Conservation (phyloP, 2,329 filamentous ascomycete genomes). For the Exophiala spinifera region DNA sequence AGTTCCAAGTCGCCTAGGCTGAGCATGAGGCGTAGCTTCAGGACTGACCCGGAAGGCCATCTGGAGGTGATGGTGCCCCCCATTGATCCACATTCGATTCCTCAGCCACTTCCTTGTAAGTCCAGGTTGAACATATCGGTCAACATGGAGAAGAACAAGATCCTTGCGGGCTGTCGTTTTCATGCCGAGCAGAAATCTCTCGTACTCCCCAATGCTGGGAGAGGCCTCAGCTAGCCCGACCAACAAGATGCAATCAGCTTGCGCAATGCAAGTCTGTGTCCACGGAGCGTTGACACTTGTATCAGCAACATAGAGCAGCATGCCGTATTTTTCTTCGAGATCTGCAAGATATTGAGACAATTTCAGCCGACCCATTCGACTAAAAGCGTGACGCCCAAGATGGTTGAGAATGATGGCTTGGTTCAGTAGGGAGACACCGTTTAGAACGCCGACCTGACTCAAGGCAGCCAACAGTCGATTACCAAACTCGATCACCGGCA, state of each 20-base stretch:
- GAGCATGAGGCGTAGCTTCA: constrained; percentile 68
- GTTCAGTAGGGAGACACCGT: constrained; percentile 87
- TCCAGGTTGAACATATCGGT: constrained; percentile 81
- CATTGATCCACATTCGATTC: constrained; percentile 96
- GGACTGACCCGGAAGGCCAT: constrained; percentile 80
- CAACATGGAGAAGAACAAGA: constrained; percentile 81
- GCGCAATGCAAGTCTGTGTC: constrained; percentile 96
- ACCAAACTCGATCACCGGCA: constrained; percentile 94
- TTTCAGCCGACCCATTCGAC: constrained; percentile 93
- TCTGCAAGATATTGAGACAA: constrained; percentile 94
- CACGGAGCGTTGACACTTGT: constrained; percentile 96
- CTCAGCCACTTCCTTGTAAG: constrained; percentile 84
- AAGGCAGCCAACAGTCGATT: constrained; percentile 82
- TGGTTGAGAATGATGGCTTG: constrained; percentile 93
- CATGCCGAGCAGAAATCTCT: constrained; percentile 91
- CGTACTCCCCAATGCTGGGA: constrained; percentile 89
- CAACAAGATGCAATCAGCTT: constrained; percentile 92
- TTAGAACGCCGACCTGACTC: constrained; percentile 81
- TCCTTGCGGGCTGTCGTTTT: constrained; percentile 96
- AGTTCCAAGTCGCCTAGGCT: constrained; percentile 74
- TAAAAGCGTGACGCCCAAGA: constrained; percentile 92
- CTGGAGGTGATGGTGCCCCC: constrained; percentile 94
- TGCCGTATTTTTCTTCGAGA: constrained; percentile 92
- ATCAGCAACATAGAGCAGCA: constrained; percentile 93
- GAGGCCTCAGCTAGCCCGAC: constrained; percentile 89